These are phyloP conservation scores for Tylopilus rubrobrunneus DNA, from an alignment of 768 basidiomycete genomes.

Conservation along the genomic window DNA sequence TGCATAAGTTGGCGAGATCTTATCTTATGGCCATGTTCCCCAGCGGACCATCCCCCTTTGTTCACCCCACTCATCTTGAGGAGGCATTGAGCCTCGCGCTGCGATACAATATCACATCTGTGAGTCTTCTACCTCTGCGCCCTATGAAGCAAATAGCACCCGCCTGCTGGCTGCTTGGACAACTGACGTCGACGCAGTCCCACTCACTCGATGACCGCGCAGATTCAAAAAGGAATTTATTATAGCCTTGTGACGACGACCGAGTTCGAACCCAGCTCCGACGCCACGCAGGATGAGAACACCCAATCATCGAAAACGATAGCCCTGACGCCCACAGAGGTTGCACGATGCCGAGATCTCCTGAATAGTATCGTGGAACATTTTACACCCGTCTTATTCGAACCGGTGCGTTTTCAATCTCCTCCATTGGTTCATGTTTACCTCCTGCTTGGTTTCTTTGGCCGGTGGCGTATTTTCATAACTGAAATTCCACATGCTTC, in stretches of 20 bases:
- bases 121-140: conserved; percentile 31
- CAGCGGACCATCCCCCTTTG: conserved; percentile 41
- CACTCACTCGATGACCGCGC: background rate
- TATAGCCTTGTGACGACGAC: conserved; percentile 61
- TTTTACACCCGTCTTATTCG: conserved; percentile 72
- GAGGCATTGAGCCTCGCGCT: conserved; percentile 53
- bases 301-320: background rate
- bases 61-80: conserved; percentile 41
- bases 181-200: background rate
- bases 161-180: no score
- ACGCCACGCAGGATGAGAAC: conserved; percentile 5
- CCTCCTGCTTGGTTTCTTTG: background rate
- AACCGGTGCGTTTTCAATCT: conserved; percentile 39
- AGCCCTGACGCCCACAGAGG: conserved; percentile 30
- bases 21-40: conserved; percentile 48
- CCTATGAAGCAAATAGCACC: no score
- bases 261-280: conserved; percentile 47
- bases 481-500: no score
- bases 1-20: conserved; percentile 44
- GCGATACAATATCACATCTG: conserved; percentile 44
- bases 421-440: background rate
- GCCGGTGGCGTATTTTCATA: background rate
- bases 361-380: conserved; percentile 56
- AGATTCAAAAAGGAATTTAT: conserved; percentile 61
- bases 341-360: conserved; percentile 43